Conservation (phyloP, 2,329 filamentous ascomycete species). For the Calonectria hongkongensis region DNA sequence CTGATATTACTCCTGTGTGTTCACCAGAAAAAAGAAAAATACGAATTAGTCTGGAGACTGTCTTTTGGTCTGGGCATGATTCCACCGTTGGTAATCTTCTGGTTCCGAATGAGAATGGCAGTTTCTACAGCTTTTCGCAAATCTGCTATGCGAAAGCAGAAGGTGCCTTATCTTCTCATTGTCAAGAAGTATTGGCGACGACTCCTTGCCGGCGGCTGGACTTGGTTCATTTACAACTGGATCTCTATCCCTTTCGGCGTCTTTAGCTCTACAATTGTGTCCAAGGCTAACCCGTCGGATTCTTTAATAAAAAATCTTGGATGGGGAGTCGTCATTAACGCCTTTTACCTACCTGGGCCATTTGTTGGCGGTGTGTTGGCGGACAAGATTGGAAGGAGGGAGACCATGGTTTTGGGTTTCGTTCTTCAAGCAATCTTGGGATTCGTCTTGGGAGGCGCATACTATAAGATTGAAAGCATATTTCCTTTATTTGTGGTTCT, state of each 20-base stretch:
- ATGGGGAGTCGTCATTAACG: slow-evolving; percentile 68
- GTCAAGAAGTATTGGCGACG: slow-evolving; percentile 69
- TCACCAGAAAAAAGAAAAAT: slow-evolving; percentile 63
- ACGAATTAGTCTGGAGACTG: slow-evolving; percentile 68
- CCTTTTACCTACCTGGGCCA: slow-evolving; percentile 69
- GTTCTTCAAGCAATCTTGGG: slow-evolving; percentile 66
- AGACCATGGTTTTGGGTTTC: slow-evolving; percentile 72
- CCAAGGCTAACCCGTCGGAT: slow-evolving; percentile 61
- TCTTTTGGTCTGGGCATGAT: slow-evolving; percentile 70
- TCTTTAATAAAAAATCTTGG: slow-evolving; percentile 65
- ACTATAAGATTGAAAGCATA: slow-evolving; percentile 64
- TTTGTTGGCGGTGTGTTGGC: slow-evolving; percentile 68
- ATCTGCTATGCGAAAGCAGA: slow-evolving; percentile 66
- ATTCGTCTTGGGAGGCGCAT: slow-evolving; percentile 69
- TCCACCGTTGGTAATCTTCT: slow-evolving; percentile 70
- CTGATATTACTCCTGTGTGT: slow-evolving; percentile 70
- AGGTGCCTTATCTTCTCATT: slow-evolving; percentile 67
- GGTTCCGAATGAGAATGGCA: slow-evolving; percentile 71
- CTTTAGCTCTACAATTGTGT: slow-evolving; percentile 72
- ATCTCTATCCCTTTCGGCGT: slow-evolving; percentile 73
- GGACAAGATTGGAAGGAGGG: slow-evolving; percentile 68
- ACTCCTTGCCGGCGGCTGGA: slow-evolving; percentile 66
- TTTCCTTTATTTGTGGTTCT: slow-evolving; percentile 71
- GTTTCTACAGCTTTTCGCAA: slow-evolving; percentile 69
- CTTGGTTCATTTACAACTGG: slow-evolving; percentile 74